Conservation (phyloP, 495 filamentous ascomycete species). For the Astrothelium macrocarpum region DNA sequence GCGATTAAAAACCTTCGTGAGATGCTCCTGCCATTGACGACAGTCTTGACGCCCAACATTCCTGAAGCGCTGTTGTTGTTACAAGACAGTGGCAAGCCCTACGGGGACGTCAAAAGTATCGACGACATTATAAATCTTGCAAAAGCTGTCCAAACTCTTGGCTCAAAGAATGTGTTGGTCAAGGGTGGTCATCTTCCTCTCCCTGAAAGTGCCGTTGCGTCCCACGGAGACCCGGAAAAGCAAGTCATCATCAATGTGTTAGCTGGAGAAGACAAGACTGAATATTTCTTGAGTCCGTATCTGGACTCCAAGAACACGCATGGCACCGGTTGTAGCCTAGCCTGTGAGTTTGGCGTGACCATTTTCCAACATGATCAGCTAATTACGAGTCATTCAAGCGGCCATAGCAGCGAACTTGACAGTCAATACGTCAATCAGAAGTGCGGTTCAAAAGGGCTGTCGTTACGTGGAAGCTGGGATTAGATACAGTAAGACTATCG, state of each 20-base stretch:
- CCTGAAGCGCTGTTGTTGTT: conserved; percentile 76
- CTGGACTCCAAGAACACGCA: conserved; percentile 72
- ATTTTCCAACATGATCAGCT: background rate
- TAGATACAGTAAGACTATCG: conserved; percentile 59
- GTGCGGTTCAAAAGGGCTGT: conserved; percentile 61
- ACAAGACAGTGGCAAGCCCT: conserved; percentile 43
- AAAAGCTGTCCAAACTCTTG: conserved; percentile 52
- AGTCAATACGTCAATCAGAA: conserved; percentile 43
- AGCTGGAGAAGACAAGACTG: conserved; percentile 45
- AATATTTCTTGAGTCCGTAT: conserved; percentile 58
- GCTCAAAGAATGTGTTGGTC: conserved; percentile 69
- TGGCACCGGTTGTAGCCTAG: conserved; percentile 90
- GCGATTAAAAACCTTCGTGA: conserved; percentile 57
- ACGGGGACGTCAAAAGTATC: conserved; percentile 42
- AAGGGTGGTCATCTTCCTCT: conserved; percentile 93
- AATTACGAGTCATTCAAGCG: conserved; percentile 34
- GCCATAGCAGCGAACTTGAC: conserved; percentile 85
- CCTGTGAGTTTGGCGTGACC: conserved; percentile 47
- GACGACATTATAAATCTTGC: conserved; percentile 60
- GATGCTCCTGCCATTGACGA: conserved; percentile 64
- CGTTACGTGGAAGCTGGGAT: conserved; percentile 80
- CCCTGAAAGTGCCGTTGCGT: conserved; percentile 46
- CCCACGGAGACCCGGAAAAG: conserved; percentile 46
- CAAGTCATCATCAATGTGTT: conserved; percentile 67
- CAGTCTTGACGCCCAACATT: conserved; percentile 82